phyloP scores from a whole-genome alignment of 768 basidiomycete species.

The Trametes cingulata region DNA sequence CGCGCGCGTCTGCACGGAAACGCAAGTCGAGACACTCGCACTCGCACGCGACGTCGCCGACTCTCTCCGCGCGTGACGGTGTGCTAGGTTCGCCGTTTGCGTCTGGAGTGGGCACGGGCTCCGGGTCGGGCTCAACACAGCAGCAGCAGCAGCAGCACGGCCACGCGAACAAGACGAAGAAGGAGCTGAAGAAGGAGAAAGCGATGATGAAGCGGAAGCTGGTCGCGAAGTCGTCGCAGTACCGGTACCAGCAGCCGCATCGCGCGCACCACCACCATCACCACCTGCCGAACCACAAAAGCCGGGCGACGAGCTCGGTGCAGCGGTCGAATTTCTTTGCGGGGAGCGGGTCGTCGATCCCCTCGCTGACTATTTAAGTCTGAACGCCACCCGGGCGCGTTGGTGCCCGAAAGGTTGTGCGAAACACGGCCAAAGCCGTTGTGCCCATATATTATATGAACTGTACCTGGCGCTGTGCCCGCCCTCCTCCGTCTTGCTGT shows the following conservation, averaged over 20 bases:
- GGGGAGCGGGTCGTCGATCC: constrained; percentile 25
- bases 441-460: neutral
- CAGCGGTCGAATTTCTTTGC: constrained; percentile 46
- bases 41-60: constrained; percentile 18
- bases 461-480: neutral
- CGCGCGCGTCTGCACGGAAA: constrained; percentile 22
- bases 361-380: constrained; percentile 26
- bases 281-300: constrained; percentile 56
- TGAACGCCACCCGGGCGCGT: neutral
- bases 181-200: constrained; percentile 67
- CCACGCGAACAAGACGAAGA: constrained; percentile 43
- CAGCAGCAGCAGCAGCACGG: constrained; percentile 31
- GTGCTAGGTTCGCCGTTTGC: constrained; percentile 44
- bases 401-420: neutral
- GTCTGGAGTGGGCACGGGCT: constrained; percentile 42
- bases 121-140: constrained; percentile 19
- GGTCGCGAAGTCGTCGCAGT: constrained; percentile 41
- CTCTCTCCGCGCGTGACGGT: constrained; percentile 52
- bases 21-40: constrained; percentile 30
- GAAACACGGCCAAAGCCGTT: neutral
- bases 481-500: neutral
- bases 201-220: constrained; percentile 63
- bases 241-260: constrained; percentile 43
- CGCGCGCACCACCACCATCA: constrained; percentile 60
- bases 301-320: constrained; percentile 52